Base-by-base conservation (phyloP, 1,284 basidiomycete genomes). In the Schizophyllum amplum region DNA sequence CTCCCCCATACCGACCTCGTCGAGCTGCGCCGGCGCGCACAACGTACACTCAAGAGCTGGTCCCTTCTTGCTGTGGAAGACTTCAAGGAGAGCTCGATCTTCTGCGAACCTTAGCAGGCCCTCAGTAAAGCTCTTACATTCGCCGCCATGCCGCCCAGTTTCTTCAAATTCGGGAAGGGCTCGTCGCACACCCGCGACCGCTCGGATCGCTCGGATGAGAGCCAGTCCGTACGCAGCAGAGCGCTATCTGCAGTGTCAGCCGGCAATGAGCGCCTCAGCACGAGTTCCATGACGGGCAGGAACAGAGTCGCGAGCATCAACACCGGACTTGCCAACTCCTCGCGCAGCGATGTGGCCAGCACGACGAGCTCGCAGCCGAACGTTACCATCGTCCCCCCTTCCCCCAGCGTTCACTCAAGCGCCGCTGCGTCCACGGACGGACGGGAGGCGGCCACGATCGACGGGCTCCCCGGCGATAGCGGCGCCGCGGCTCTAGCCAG, bases 371-470 rank as follows among this genome's bases (percentile, higher is more conserved):
- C 72, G 1, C 72, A 73, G 54, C 79, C 75, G 5, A 79, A 76
- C 60, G 79, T 84, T 15, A 81, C 77, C 0, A 70, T 84, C 26
- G 71, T 83, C n/a, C 81, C 81, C 5, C 81, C 81, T 0, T 81
- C 80, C 0, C 82, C 81, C 3, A 68, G 71, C 26, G 55, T 67
- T 3, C 61, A 56, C 13, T 62, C 65, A 53, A 68, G 66, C 58
- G 17, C 33, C 33, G 33, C 33, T 42, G 33, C 33, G 33, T 42
- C 33, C 4, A 4, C 33, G 33, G 33, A 42, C 33, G 33, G 33
- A 13, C 33, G 33, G 33, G 13, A 42, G 13, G 11, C 33, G 33
- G 17, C 33, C 13, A 17, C 17, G 33, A 17, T 13, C 13, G 33
- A n/a, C n/a, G 33, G 33, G 33, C 17, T n/a, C n/a, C n/a, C n/a